Evolutionary conservation across 164 flowering plant genomes (phyloP).

Genomic region (Amborella trichopoda): DNA sequence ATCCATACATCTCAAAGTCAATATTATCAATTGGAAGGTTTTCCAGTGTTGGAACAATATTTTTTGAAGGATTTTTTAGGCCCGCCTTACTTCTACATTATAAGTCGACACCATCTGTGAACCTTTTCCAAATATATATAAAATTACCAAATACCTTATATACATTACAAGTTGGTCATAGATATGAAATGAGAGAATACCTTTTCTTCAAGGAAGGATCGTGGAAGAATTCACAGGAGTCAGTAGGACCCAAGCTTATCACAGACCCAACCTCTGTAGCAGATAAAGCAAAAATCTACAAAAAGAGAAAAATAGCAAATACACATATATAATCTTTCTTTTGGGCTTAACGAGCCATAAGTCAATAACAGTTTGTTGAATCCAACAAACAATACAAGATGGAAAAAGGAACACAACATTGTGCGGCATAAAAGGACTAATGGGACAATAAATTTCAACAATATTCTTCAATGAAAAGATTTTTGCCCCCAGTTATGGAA

Average conservation of each 20-base stretch:
- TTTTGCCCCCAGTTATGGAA: too few species aligned
- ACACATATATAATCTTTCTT: neutral
- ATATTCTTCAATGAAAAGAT: too few species aligned
- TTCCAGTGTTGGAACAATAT: neutral
- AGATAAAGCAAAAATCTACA: constrained; percentile 72
- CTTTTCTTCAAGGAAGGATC: constrained; percentile 77
- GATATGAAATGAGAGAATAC: constrained; percentile 16
- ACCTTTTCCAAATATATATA: too few species aligned
- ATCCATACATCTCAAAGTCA: neutral
- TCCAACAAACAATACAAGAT: too few species aligned
- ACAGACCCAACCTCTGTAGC: constrained; percentile 78
- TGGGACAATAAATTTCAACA: too few species aligned
- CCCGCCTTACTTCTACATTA: neutral
- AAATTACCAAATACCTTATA: neutral
- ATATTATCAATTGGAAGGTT: neutral
- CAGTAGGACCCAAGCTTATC: constrained; percentile 52
- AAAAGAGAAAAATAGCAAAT: constrained; percentile 5
- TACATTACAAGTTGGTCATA: neutral
- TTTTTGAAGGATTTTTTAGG: neutral
- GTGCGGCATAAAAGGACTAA: too few species aligned
- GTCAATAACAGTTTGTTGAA: too few species aligned
- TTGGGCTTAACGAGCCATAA: too few species aligned
- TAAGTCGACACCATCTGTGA: neutral
- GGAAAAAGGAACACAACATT: too few species aligned
- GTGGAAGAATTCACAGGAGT: constrained; percentile 82